Percentiles rank a stretch among this genome's conserved stretches.
phyloP scores from a whole-genome alignment of 2,329 filamentous ascomycete species.

The Cladophialophora chaetospira region DNA sequence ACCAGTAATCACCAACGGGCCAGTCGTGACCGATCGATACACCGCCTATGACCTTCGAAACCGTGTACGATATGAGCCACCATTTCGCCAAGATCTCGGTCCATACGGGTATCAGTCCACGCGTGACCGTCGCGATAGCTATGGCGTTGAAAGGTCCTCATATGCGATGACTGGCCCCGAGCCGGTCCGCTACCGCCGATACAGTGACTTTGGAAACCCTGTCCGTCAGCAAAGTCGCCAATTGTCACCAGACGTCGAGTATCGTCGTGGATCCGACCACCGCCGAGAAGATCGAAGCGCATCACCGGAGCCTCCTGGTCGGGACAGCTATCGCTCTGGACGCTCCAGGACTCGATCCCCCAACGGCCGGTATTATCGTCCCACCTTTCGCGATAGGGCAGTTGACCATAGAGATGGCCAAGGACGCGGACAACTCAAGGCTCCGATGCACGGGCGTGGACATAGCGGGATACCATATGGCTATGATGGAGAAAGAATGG shows the following conservation, averaged over 20 bases:
- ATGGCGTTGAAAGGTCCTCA: not conserved
- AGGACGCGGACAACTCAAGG: not conserved
- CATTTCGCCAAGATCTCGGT: not conserved
- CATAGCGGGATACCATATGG: constrained; percentile 25
- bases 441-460: constrained; percentile 12
- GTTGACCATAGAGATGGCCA: not conserved
- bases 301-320: not conserved
- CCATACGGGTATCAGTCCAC: not conserved
- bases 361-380: not conserved
- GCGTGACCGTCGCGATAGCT: not conserved
- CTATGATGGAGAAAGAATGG: constrained; percentile 8
- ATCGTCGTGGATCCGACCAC: not conserved
- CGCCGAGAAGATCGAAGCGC: not conserved
- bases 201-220: not conserved
- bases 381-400: not conserved
- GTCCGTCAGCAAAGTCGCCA: not conserved
- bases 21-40: not conserved
- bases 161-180: not conserved
- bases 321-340: not conserved
- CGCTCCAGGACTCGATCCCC: not conserved
- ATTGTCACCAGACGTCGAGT: not conserved
- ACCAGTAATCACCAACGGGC: too few relatives aligned
- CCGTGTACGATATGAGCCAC: too few relatives aligned
- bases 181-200: not conserved
- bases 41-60: too few relatives aligned